Conservation (phyloP, 1,284 basidiomycete genomes). For the Clitocybe nebularis region DNA sequence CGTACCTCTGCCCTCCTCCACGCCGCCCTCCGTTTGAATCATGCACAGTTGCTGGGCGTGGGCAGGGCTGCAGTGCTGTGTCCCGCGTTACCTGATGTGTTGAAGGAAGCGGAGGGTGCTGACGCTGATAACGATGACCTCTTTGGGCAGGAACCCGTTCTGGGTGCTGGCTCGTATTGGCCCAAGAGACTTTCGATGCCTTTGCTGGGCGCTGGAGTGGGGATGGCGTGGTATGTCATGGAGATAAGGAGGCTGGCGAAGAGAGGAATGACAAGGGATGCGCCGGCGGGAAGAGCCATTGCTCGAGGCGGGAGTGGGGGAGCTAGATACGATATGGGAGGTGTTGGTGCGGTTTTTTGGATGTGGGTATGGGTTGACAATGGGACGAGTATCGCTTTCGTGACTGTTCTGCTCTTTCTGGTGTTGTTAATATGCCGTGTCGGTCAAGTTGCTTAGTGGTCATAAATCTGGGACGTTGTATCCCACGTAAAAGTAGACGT, state of each 20-base stretch:
- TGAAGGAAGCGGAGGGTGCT: conserved; percentile 19
- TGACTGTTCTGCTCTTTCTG: no score
- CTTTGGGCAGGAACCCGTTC: conserved; percentile 38
- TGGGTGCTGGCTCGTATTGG: conserved; percentile 20
- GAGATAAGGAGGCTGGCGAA: conserved; percentile 47
- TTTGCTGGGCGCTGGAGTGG: conserved; percentile 52
- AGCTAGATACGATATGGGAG: no score
- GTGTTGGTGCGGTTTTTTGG: no score
- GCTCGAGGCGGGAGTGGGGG: no score
- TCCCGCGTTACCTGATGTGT: conserved; percentile 55
- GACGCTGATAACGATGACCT: conserved; percentile 20
- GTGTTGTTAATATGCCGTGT: no score
- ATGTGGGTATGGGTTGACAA: no score
- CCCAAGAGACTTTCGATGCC: conserved; percentile 34
- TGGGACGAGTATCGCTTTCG: no score
- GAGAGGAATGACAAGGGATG: no score
- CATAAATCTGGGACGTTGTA: no score
- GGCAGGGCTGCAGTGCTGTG: conserved; percentile 66
- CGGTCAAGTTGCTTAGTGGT: no score
- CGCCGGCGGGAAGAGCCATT: no score
- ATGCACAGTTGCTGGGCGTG: conserved; percentile 75
- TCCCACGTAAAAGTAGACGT: no score
- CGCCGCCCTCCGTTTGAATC: conserved; percentile 44
- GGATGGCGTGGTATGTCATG: conserved; percentile 58
- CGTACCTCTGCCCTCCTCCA: conserved; percentile 57